Evolutionary conservation across 805 yeast species (phyloP), one percentile per base, ranked within the genome.

Genomic region (Kuraishia hungarica): DNA sequence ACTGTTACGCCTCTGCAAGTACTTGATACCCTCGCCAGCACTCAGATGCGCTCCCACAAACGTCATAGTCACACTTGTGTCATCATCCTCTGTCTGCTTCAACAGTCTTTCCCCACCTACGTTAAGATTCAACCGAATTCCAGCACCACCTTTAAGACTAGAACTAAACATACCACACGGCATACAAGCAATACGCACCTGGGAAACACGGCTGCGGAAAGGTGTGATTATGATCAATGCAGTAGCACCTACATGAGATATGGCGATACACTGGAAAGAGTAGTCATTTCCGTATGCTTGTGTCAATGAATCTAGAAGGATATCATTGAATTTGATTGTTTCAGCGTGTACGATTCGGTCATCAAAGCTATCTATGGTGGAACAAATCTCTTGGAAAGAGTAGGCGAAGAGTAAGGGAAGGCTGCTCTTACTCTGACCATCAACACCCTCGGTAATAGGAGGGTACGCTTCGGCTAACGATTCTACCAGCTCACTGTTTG

Each of bases 131-230:
- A 87, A 61, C 49, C 92, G 70, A 1, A 86, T 52, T 0, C 86
- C 89, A 1, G 80, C 83, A 0, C 83, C 92, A 0, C 96, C 97
- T 66, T 92, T 92, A 62, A 88, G 65, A 54, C 84, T 80, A 0
- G 93, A 82, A 56, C 75, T 72, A 7, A 77, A 73, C 54, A 72
- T 64, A 1, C 97, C 97, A 58, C 83, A 73, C 19, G 80, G 76
- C 20, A 71, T 72, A 11, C 63, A 65, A 1, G 75, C 75, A 15
- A 56, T 60, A 15, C 61, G 58, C 17, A 71, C 53, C 50, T 62
- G 57, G 24, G 62, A 50, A 22, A 73, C 62, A 54, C 67, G 68
- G 19, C 66, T 58, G 43, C 28, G 28, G 58, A 61, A 70, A n/a
- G 79, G 78, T 11, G 79, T 72, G 13, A 85, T 66, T 1, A 82